Evolutionary conservation across 2,329 filamentous ascomycete species (phyloP).

Genomic region (Penicillium vulpinum): DNA sequence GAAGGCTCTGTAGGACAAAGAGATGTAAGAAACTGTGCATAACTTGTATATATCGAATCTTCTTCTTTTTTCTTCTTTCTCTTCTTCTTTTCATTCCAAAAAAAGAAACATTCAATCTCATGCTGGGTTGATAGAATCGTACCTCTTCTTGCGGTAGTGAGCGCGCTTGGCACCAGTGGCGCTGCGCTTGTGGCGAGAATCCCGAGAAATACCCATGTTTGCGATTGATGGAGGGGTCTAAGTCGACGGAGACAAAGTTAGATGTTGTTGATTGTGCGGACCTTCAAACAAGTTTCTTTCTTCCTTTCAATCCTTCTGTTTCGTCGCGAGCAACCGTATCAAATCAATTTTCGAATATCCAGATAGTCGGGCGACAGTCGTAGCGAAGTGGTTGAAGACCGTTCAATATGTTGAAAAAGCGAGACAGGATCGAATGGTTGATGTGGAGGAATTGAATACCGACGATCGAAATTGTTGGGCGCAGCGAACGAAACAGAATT

Average conservation of each 20-base stretch:
- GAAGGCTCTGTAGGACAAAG: constrained; percentile 84
- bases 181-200: constrained; percentile 99
- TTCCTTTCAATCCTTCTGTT: constrained; percentile 20
- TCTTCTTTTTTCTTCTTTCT: neutral
- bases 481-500: constrained; percentile 28
- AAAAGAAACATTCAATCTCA: constrained; percentile 47
- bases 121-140: constrained; percentile 47
- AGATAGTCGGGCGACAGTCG: constrained; percentile 9
- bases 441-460: constrained; percentile 10
- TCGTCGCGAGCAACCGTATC: constrained; percentile 16
- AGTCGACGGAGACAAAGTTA: constrained; percentile 13
- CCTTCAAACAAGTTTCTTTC: constrained; percentile 3
- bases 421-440: constrained; percentile 6
- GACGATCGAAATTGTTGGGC: constrained; percentile 20
- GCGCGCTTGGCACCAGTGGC: constrained; percentile 97
- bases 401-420: no score
- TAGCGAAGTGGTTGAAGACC: neutral
- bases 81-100: no score
- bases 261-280: constrained; percentile 13
- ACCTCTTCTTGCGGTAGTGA: constrained; percentile 73
- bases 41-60: neutral
- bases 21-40: constrained; percentile 63
- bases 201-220: constrained; percentile 99
- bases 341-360: constrained; percentile 4
- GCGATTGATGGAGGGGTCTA: constrained; percentile 63